phyloP scores from a whole-genome alignment of 2,329 filamentous ascomycete species.

The Cercospora brassicicola region DNA sequence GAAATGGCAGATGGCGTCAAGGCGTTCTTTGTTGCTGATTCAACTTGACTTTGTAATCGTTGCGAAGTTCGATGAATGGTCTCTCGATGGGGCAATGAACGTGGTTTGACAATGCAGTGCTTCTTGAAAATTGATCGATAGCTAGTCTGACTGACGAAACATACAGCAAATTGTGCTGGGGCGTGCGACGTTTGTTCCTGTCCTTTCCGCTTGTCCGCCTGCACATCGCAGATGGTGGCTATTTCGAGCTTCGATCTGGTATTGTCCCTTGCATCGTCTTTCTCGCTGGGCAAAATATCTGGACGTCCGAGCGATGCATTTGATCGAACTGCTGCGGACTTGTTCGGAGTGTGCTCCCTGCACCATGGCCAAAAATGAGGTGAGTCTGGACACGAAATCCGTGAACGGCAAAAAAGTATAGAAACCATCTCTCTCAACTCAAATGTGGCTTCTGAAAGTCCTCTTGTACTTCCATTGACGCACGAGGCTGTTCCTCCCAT shows the following conservation, averaged over 20 bases:
- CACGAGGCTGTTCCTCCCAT: neutral
- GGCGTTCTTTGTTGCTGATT: neutral
- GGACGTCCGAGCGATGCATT: neutral
- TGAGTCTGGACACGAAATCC: neutral
- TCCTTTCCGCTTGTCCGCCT: neutral
- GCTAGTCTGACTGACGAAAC: neutral
- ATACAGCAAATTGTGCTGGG: neutral
- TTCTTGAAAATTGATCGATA: neutral
- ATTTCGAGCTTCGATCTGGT: neutral
- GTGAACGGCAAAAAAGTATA: too few relatives aligned
- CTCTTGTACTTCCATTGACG: neutral
- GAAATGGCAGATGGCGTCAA: neutral
- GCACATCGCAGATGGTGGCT: neutral
- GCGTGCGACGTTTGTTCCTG: neutral
- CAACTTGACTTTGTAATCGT: neutral
- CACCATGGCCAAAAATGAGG: neutral
- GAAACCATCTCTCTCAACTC: neutral
- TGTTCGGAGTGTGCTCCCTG: neutral
- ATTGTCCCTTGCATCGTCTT: neutral
- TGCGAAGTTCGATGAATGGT: neutral
- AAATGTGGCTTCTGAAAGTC: neutral
- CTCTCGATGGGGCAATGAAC: neutral
- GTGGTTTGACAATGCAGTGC: neutral
- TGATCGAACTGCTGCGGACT: neutral
- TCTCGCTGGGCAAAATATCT: neutral